Evolutionary conservation across 179 eudicot species (phyloP).

Genomic region (Nepenthes alata): DNA sequence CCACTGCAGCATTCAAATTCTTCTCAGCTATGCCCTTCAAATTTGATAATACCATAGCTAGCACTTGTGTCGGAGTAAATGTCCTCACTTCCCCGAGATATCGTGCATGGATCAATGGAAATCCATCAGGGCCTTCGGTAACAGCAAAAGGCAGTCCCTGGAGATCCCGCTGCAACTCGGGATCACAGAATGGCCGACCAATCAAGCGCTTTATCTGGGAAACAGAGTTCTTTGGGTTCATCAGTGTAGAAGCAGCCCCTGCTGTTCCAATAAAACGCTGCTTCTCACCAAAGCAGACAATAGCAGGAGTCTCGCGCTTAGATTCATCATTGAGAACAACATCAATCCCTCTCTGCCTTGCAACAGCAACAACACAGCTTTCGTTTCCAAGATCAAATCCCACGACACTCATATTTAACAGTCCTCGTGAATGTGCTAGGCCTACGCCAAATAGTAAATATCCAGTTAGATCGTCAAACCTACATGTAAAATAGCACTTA

Average conservation of each 20-base stretch:
- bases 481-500: too few relatives aligned
- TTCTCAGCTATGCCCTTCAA: slow-evolving; percentile 77
- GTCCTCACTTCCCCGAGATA: slow-evolving; percentile 59
- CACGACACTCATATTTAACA: slow-evolving; percentile 71
- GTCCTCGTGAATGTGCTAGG: background rate
- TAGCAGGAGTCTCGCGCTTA: slow-evolving; percentile 78
- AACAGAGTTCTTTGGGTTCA: slow-evolving; percentile 82
- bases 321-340: slow-evolving; percentile 93
- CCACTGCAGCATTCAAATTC: slow-evolving; percentile 75
- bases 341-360: slow-evolving; percentile 87
- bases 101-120: slow-evolving; percentile 62
- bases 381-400: slow-evolving; percentile 93
- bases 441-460: background rate
- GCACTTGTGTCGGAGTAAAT: slow-evolving; percentile 70
- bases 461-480: background rate
- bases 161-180: slow-evolving; percentile 71
- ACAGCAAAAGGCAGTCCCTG: slow-evolving; percentile 62
- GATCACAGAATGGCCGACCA: slow-evolving; percentile 68
- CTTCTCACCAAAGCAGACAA: slow-evolving; percentile 87
- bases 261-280: slow-evolving; percentile 87
- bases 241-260: slow-evolving; percentile 80
- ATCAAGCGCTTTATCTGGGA: slow-evolving; percentile 77
- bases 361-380: slow-evolving; percentile 86
- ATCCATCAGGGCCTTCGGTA: slow-evolving; percentile 84
- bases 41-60: slow-evolving; percentile 76